Conservation (phyloP, 192 early-diverging fungal species). For the Allomyces macrogynus region DNA sequence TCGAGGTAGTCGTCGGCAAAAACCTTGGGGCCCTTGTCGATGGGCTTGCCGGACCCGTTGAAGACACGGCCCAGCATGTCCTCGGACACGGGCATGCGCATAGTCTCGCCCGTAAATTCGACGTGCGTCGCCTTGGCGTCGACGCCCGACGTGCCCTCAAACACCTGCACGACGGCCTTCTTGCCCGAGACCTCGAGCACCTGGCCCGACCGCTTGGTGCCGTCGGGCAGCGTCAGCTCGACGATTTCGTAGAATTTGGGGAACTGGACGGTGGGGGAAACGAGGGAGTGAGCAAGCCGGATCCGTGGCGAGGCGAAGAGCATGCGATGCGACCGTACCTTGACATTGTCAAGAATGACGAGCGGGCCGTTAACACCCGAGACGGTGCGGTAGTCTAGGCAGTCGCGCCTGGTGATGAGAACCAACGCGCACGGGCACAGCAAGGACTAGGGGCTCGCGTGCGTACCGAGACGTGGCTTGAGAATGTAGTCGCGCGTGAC, state of each 20-base stretch:
- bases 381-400: constrained; percentile 85
- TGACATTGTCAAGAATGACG: constrained; percentile 96
- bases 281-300: neutral
- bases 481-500: constrained; percentile 68
- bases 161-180: constrained; percentile 89
- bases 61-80: constrained; percentile 99
- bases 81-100: constrained; percentile 93
- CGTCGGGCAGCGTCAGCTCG: constrained; percentile 88
- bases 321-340: constrained; percentile 28
- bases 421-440: neutral
- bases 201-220: constrained; percentile 81
- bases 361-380: constrained; percentile 94
- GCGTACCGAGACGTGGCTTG: constrained; percentile 67
- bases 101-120: constrained; percentile 85
- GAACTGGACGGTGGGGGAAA: constrained; percentile 30
- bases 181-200: constrained; percentile 95
- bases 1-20: constrained; percentile 98
- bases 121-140: constrained; percentile 90
- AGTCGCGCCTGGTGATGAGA: neutral
- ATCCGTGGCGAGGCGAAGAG: neutral
- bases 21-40: constrained; percentile 97
- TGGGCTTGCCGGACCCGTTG: constrained; percentile 97
- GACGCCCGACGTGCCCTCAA: constrained; percentile 90
- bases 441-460: neutral
- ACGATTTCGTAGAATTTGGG: constrained; percentile 97